Evolutionary conservation across 2,329 filamentous ascomycete species (phyloP).

Genomic region (Zymoseptoria tritici): DNA sequence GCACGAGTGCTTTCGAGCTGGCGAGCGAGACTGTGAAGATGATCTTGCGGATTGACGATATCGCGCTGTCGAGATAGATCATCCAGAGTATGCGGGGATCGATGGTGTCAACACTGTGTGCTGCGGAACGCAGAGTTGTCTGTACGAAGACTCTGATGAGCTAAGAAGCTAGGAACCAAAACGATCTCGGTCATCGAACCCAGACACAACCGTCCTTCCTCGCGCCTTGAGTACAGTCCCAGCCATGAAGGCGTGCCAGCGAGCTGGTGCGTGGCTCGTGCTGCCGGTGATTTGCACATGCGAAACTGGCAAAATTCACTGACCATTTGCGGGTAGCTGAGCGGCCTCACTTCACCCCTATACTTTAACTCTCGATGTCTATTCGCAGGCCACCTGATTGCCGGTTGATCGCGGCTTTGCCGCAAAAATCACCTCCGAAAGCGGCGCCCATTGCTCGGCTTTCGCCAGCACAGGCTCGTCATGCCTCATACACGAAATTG

Average conservation of each 20-base stretch:
- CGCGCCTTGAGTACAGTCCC: background rate
- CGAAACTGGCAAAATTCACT: background rate
- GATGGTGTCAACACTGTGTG: background rate
- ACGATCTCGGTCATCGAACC: background rate
- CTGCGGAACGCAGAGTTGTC: background rate
- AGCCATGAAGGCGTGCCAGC: background rate
- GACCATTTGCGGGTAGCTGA: background rate
- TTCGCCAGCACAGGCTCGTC: background rate
- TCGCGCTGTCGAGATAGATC: constrained; percentile 43
- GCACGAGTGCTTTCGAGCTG: constrained; percentile 94
- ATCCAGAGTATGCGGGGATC: background rate
- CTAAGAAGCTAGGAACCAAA: background rate
- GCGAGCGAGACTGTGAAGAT: constrained; percentile 98
- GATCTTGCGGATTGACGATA: constrained; percentile 65
- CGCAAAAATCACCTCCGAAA: background rate
- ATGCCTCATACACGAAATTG: background rate
- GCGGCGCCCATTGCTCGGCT: background rate
- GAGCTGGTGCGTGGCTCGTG: background rate
- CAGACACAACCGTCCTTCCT: background rate
- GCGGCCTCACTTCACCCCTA: background rate
- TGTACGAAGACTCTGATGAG: background rate
- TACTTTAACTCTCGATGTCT: background rate
- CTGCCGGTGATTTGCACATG: background rate
- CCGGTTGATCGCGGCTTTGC: background rate
- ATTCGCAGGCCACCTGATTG: background rate